Base-by-base conservation (phyloP, 352 stramenopile genomes). In the Phytophthora rubi region DNA sequence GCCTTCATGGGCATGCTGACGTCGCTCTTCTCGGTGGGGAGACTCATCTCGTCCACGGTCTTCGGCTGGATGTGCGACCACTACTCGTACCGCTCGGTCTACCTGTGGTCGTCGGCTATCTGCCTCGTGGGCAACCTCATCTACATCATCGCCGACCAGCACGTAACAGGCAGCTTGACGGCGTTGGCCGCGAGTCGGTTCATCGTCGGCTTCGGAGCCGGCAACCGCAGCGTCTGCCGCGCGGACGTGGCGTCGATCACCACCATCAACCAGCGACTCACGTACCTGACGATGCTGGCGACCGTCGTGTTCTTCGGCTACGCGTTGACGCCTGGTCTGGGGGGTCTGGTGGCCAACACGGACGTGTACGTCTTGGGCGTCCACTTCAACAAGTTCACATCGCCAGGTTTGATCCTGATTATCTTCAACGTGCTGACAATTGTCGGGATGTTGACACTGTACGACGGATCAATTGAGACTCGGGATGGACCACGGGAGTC, bases 41-140 rank as follows among this genome's bases (percentile, higher is more conserved):
- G 85, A 16, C 70, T 93, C 48, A 90, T 93, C 53, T 93, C 83
- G 30, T 93, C 85, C 28, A 90, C 78, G 2, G 72, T 89, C 23
- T 93, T 91, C 58, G 85, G 85, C 55, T 93, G 85, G 85, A 89
- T 92, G 78, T 91, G 85, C 68, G 85, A 93, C 59, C 80, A 73
- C 44, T 91, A 90, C 71, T 85, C 85, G 59, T 93, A 90, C 75
- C 82, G 81, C 60, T 89, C 77, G 44, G 85, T 93, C 56, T 92
- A 92, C 71, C 61, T 92, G 51, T 73, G 90, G 48, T 90, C 85
- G 16, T 91, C 85, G 49, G 65, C 6, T 4, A 86, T 93, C 35
- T 88, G 85, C 52, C 64, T 93, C 10, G 12, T 85, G 12, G 85
- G 85, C 60, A 91, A 93, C 62, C 6, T 90, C 62, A 81, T 88